Percentiles rank a stretch among this genome's conserved stretches.
These are phyloP conservation scores for Themeda triandra DNA, from an alignment of 176 grass and related monocot genomes.

Conservation along the genomic window DNA sequence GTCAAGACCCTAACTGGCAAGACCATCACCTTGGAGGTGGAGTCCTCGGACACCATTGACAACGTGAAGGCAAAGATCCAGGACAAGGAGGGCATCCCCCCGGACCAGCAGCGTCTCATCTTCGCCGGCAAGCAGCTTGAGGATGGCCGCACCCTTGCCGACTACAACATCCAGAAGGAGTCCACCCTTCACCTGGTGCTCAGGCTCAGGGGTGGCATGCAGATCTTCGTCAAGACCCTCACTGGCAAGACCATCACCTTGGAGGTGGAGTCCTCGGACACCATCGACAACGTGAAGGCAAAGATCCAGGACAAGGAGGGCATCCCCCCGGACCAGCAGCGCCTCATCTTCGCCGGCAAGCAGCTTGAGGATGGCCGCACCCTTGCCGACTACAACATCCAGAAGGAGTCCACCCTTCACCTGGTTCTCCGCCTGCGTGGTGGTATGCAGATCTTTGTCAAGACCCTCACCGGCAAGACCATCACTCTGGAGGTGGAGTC, in stretches of 20 bases:
- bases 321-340: conserved; percentile 67
- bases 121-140: conserved; percentile 62
- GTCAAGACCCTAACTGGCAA: conserved; percentile 81
- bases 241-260: conserved; percentile 58
- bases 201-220: conserved; percentile 47
- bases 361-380: conserved; percentile 68
- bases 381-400: conserved; percentile 69
- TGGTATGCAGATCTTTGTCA: conserved; percentile 21
- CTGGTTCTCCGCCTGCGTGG: conserved; percentile 1
- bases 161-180: conserved; percentile 79
- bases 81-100: conserved; percentile 65
- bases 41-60: conserved; percentile 60
- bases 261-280: conserved; percentile 45
- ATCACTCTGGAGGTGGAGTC: conserved; percentile 46
- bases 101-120: conserved; percentile 3
- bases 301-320: conserved; percentile 89
- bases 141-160: conserved; percentile 52
- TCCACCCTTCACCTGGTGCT: conserved; percentile 71
- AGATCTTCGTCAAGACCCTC: conserved; percentile 28
- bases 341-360: conserved; percentile 51
- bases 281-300: conserved; percentile 54
- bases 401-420: conserved; percentile 68
- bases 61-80: conserved; percentile 83
- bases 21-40: conserved; percentile 62
- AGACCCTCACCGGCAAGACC: conserved; percentile 72